These are phyloP conservation scores for Arthrocladium fulminans DNA, from an alignment of 2,329 filamentous ascomycete species.

Conservation along the genomic window DNA sequence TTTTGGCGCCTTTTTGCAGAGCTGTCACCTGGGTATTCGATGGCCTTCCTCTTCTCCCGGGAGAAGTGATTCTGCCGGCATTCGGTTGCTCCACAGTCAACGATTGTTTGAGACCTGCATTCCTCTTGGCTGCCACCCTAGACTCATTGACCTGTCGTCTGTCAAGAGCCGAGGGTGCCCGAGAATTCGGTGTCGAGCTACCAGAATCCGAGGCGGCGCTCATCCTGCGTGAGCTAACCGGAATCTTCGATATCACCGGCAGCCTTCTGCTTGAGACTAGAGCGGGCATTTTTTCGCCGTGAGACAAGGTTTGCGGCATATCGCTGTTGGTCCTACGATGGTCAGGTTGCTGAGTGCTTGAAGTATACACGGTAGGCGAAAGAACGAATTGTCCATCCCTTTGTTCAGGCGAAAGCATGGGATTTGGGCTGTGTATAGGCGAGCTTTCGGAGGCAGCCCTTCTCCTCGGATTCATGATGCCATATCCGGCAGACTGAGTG, in stretches of 20 bases:
- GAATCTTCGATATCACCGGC: constrained; percentile 37
- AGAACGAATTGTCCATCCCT: constrained; percentile 1
- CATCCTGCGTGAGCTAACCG: constrained; percentile 33
- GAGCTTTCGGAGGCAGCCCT: constrained; percentile 63
- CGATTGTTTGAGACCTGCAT: constrained; percentile 34
- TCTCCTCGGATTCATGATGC: constrained; percentile 47
- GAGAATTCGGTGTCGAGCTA: constrained; percentile 29
- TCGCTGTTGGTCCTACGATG: constrained; percentile 21
- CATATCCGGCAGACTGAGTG: constrained; percentile 41
- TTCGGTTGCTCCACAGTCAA: constrained; percentile 9
- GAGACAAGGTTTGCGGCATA: constrained; percentile 10
- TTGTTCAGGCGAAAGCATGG: constrained; percentile 27
- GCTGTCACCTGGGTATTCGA: not conserved
- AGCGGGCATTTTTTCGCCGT: not conserved
- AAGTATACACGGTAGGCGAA: not conserved
- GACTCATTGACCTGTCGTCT: constrained; percentile 27
- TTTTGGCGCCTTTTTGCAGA: constrained; percentile 37
- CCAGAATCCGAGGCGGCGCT: constrained; percentile 35
- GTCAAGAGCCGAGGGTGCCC: constrained; percentile 27
- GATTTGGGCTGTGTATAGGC: constrained; percentile 47
- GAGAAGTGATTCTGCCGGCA: constrained; percentile 5
- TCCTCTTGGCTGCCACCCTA: constrained; percentile 33
- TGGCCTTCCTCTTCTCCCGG: constrained; percentile 3
- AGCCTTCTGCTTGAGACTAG: not conserved
- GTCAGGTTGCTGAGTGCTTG: constrained; percentile 1